Percentiles rank a stretch among this genome's conserved stretches.
These are phyloP conservation scores for Rhizoclosmatium globosum DNA, from an alignment of 192 early-diverging fungal genomes.

Conservation along the genomic window DNA sequence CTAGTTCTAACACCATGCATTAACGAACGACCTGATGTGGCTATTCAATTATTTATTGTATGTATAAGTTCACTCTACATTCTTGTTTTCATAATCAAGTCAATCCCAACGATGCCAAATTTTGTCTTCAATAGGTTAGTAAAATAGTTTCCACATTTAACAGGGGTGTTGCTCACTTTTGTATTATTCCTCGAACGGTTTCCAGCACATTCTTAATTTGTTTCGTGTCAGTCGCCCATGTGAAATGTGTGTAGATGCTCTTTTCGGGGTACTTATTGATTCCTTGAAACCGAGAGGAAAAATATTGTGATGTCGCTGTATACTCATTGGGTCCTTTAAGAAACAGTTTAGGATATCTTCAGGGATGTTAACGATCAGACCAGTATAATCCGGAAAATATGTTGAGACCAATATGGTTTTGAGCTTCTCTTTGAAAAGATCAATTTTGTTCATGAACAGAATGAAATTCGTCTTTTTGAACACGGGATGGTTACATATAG, in stretches of 20 bases:
- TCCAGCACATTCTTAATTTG: constrained; percentile 54
- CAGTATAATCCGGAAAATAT: constrained; percentile 63
- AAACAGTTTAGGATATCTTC: not conserved
- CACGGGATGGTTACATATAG: constrained; percentile 51
- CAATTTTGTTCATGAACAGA: constrained; percentile 72
- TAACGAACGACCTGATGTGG: no score
- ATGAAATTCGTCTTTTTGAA: constrained; percentile 60
- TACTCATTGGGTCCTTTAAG: constrained; percentile 49
- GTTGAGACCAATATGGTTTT: constrained; percentile 46
- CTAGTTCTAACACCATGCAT: no score
- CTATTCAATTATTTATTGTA: no score
- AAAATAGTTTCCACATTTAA: no score
- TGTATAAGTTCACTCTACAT: no score
- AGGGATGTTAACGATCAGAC: constrained; percentile 15
- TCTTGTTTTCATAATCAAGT: no score
- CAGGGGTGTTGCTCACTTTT: not conserved
- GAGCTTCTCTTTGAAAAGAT: constrained; percentile 65
- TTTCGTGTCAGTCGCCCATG: constrained; percentile 65
- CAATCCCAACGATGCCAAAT: no score
- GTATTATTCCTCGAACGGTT: constrained; percentile 22
- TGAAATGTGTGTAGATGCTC: constrained; percentile 64
- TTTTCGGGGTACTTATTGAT: constrained; percentile 51
- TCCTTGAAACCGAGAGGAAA: constrained; percentile 44
- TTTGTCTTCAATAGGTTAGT: no score
- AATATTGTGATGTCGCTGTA: constrained; percentile 49